Base-by-base conservation (phyloP, 2,329 filamentous ascomycete species). In the Leptographium procerum region DNA sequence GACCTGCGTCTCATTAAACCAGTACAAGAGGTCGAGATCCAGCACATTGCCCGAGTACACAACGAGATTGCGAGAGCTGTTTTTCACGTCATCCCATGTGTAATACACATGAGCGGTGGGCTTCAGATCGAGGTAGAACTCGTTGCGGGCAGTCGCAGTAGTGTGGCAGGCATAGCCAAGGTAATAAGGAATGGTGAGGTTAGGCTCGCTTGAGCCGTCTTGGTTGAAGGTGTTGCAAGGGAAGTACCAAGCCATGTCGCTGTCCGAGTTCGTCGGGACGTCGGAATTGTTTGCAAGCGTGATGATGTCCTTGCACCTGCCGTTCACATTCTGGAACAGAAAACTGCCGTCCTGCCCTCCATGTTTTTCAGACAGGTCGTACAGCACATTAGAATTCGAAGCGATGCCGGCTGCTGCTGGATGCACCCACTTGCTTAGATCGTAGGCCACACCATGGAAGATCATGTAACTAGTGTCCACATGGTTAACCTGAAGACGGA, bases 311-410 rank as follows among this genome's bases (percentile, higher is more conserved):
- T 97, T 99, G 80, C 94, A 99, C 62, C 88, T 88, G 53, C 94
- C 95, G 66, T 99, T 99, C 71, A 99, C 94, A 64, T 97, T 95
- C 70, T 99, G 94, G 74, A 99, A 99, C 68, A 99, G 75, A 70
- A 99, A 99, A 68, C 91, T 97, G 59, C 89, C 92, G 69, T 99
- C 95, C 71, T 88, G 82, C n/a, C 91, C 94, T 58, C 85, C 86
- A 65, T 92, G 84, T 68, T 89, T 89, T 64, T 87, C 82, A 1
- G 86, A 80, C n/a, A 95, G 75, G 69, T 96, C 91, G 67, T 84
- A 97, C 16, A 99, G 76, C 28, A 99, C 85, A 66, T 97, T 96
- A 29, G 88, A 77, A 33, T 79, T 81, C 2, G 69, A 69, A 1
- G 88, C 82, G 64, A 99, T 89, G 40, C 91, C 91, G 62, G 84